These are phyloP conservation scores for Starmerella ratchasimensis DNA, from an alignment of 805 yeast species.

Conservation along the genomic window DNA sequence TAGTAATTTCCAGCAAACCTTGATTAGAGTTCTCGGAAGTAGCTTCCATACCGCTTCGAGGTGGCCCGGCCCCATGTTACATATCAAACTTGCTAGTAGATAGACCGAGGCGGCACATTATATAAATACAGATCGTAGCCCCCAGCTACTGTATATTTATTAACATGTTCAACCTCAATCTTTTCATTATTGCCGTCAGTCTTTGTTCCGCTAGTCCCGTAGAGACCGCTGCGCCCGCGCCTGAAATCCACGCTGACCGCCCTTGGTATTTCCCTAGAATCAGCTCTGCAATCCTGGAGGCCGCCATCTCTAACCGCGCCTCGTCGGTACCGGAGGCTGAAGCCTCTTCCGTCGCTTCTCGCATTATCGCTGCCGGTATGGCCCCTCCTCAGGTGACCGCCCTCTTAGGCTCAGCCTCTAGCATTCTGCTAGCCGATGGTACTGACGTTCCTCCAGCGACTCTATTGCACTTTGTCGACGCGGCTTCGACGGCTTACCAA, in stretches of 20 bases:
- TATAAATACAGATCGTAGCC: too few species aligned
- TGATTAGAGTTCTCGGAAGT: too few species aligned
- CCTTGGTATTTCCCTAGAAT: slow-evolving; percentile 15
- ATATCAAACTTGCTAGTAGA: too few species aligned
- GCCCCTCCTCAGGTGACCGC: slow-evolving; percentile 16
- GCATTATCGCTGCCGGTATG: slow-evolving; percentile 12
- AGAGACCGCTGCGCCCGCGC: background rate
- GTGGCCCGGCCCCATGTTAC: too few species aligned
- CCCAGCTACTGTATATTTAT: too few species aligned
- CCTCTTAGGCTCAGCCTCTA: slow-evolving; percentile 2
- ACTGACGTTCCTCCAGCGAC: slow-evolving; percentile 2
- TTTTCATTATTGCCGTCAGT: too few species aligned
- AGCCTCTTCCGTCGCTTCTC: slow-evolving; percentile 12
- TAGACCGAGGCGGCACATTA: too few species aligned
- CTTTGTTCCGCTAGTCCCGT: too few species aligned
- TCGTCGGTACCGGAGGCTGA: slow-evolving; percentile 6
- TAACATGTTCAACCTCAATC: too few species aligned
- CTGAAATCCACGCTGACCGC: background rate
- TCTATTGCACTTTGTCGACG: slow-evolving; percentile 4
- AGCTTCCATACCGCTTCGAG: too few species aligned
- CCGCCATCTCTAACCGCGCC: slow-evolving; percentile 5
- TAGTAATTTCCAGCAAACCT: too few species aligned
- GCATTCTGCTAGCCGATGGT: slow-evolving; percentile 7
- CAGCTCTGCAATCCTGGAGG: slow-evolving; percentile 5
- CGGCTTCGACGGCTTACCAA: slow-evolving; percentile 11